These are phyloP conservation scores for Lentinula novae-zelandiae DNA, from an alignment of 1,284 basidiomycete genomes.

Conservation along the genomic window DNA sequence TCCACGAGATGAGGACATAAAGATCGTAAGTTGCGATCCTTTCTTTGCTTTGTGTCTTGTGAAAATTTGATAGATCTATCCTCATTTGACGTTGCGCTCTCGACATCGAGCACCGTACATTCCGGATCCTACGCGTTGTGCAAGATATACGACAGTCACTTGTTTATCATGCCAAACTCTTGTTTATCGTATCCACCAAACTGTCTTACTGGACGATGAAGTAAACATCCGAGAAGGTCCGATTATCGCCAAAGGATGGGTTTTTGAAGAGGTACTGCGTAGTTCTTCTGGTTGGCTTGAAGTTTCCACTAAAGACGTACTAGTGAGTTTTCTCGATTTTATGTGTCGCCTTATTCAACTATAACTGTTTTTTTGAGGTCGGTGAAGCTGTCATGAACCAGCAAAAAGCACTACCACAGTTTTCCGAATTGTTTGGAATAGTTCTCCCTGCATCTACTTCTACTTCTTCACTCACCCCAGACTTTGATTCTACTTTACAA, in stretches of 20 bases:
- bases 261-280: slow-evolving; percentile 70
- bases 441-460: slow-evolving; percentile 36
- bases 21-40: slow-evolving; percentile 43
- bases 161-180: slow-evolving; percentile 65
- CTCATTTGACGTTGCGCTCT: slow-evolving; percentile 67
- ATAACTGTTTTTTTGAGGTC: slow-evolving; percentile 30
- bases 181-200: slow-evolving; percentile 68
- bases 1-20: slow-evolving; percentile 58
- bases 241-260: slow-evolving; percentile 66
- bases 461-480: slow-evolving; percentile 24
- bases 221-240: slow-evolving; percentile 53
- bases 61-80: slow-evolving; percentile 45
- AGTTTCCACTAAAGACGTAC: slow-evolving; percentile 49
- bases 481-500: slow-evolving; percentile 22
- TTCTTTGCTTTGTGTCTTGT: slow-evolving; percentile 15
- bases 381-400: slow-evolving; percentile 38
- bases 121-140: slow-evolving; percentile 42
- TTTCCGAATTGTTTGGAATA: slow-evolving; percentile 50
- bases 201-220: slow-evolving; percentile 53
- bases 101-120: slow-evolving; percentile 47
- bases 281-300: slow-evolving; percentile 72
- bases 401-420: slow-evolving; percentile 43
- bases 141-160: slow-evolving; percentile 59
- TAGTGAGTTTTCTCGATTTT: slow-evolving; percentile 49
- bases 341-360: neutral